Evolutionary conservation across 352 stramenopile species (phyloP).

Genomic region (Phytophthora ramorum): DNA sequence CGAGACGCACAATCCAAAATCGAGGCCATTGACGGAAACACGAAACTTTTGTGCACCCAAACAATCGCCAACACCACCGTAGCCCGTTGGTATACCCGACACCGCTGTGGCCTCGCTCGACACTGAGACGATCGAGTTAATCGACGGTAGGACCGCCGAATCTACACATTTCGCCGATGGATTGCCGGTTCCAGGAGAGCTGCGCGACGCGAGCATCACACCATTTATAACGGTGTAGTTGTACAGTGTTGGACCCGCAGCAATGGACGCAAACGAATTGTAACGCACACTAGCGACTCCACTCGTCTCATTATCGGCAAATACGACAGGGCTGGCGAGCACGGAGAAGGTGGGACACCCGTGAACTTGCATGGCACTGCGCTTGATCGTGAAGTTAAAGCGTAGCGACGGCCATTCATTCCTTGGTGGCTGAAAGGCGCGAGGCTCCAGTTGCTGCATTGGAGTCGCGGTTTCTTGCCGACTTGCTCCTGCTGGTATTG

Average conservation of each 20-base stretch:
- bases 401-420: constrained; percentile 29
- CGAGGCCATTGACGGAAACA: constrained; percentile 5
- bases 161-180: constrained; percentile 6
- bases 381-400: constrained; percentile 41
- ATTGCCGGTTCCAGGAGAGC: not conserved
- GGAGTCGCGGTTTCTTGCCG: not conserved
- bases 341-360: constrained; percentile 1
- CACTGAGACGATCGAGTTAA: constrained; percentile 20
- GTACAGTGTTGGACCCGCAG: constrained; percentile 14
- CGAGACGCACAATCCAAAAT: constrained; percentile 21
- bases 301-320: not conserved
- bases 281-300: constrained; percentile 27
- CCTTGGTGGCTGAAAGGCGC: not conserved
- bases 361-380: constrained; percentile 33
- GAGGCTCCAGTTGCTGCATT: not conserved
- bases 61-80: constrained; percentile 4
- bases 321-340: constrained; percentile 25
- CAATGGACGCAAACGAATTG: constrained; percentile 22
- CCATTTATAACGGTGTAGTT: constrained; percentile 38
- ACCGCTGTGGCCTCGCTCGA: not conserved
- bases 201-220: constrained; percentile 16
- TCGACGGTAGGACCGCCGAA: not conserved
- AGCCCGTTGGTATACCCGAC: constrained; percentile 5
- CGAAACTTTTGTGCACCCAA: constrained; percentile 6
- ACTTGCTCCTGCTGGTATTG: not conserved